These are phyloP conservation scores for Testicularia cyperi DNA, from an alignment of 1,284 basidiomycete species.

Conservation along the genomic window DNA sequence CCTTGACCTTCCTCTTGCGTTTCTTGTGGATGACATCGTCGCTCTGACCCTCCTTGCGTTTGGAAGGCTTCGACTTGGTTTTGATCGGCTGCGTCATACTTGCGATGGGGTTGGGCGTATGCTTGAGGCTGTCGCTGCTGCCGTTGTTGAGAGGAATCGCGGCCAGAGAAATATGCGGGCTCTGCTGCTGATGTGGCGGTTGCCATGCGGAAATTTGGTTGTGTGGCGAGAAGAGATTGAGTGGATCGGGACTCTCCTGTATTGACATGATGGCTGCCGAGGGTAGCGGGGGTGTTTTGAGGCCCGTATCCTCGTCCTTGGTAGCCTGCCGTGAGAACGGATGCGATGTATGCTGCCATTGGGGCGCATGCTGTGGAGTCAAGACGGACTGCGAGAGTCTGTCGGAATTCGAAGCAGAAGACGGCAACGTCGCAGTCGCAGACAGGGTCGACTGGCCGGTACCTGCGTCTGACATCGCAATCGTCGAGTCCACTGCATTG, in stretches of 20 bases:
- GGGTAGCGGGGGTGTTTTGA: conserved; percentile 16
- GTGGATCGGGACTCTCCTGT: conserved; percentile 39
- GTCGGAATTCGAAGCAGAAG: background rate
- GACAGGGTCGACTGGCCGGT: too few species aligned
- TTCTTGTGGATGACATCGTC: conserved; percentile 15
- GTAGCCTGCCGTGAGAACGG: background rate
- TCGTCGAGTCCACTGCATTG: too few species aligned
- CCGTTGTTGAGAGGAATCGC: conserved; percentile 1
- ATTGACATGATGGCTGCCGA: conserved; percentile 1
- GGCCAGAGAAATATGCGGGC: conserved; percentile 1
- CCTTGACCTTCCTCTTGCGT: conserved; percentile 21
- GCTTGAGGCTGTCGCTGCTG: background rate
- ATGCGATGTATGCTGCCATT: too few species aligned
- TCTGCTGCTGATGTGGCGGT: conserved; percentile 2
- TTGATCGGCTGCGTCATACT: background rate
- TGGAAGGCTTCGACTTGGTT: too few species aligned
- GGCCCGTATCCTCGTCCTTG: conserved; percentile 5
- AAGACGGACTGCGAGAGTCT: too few species aligned
- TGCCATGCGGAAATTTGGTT: conserved; percentile 23
- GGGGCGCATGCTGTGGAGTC: too few species aligned
- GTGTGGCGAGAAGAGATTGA: conserved; percentile 32
- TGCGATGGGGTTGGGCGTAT: background rate
- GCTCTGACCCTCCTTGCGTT: conserved; percentile 13
- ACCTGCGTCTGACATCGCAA: too few species aligned
- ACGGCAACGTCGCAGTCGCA: too few species aligned